Evolutionary conservation across 768 basidiomycete genomes (phyloP), one percentile per base, ranked within the genome.

Genomic region (Stropharia rugosoannulata): DNA sequence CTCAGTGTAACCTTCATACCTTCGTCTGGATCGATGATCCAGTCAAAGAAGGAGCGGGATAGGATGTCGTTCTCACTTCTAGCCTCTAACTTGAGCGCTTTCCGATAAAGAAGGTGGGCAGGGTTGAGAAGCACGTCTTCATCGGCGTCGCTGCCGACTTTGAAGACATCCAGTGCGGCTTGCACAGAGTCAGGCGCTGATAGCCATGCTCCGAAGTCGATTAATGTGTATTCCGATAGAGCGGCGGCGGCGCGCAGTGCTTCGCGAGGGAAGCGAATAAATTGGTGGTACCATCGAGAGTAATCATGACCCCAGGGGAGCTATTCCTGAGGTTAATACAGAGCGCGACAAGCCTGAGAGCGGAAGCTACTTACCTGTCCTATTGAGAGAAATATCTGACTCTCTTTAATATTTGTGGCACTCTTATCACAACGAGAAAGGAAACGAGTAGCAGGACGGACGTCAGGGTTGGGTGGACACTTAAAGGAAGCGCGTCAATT

Each of bases 261-360:
- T 64, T 82, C 71, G 1, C 76, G 62, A 0, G 82, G 82, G 66
- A 80, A 84, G 0, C 71, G 73, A 2, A 80, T 74, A 64, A 82
- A 83, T 61, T 83, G 78, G 60, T 84, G 82, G 60, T 84, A 85
- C 82, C 82, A 85, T 22, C 71, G 77, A 3, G 81, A 80, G 59
- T 80, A 80, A 9, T 72, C 64, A 40, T 71, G 66, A 5, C 73
- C 81, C 83, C 82, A 84, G 2, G 83, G 83, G 5, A 83, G 75
- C 80, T 83, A 41, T 10, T 25, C 7, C 13, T 39, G 42, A 59
- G 11, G 19, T 38, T 18, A 41, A 35, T 41, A 32, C 37, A 35
- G 12, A 42, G 29, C 37, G 40, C 5, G 7, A 35, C 29, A 12
- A 16, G 41, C n/a, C n/a, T n/a, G n/a, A 48, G 49, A 19, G 46